Evolutionary conservation across 805 yeast species (phyloP), one percentile per base, ranked within the genome.

Genomic region (Candida endomychidarum): DNA sequence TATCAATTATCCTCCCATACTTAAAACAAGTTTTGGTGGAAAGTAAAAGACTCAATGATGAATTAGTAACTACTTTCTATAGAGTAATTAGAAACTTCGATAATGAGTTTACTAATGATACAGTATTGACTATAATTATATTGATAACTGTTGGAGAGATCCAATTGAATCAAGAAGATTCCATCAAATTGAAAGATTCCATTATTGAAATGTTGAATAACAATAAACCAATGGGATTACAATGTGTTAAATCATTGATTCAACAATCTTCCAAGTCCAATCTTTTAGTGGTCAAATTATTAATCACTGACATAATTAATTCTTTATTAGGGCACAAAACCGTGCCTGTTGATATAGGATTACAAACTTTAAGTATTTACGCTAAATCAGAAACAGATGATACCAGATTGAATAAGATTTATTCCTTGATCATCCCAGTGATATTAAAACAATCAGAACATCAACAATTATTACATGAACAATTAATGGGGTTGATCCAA

Each of bases 211-310:
- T 65, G 36, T 29, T 64, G 25, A 36, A 38, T 0, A 60, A 54
- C 2, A 39, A 59, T n/a, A 58, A 56, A 2, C 31, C 61, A 6
- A 57, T 62, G 21, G 64, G 64, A 9, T 44, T 67, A 9, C 89
- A 82, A 47, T 81, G 93, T 11, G 65, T 83, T 37, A 81, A 74
- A 49, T 68, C 81, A 0, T 61, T 86, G 30, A 65, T 83, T 7
- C 67, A 65, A 28, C 53, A 65, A 25, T 40, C 62, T 24, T 40
- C 56, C 3, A 28, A 27, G 12, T 56, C 53, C 5, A 48, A 53
- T 2, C 47, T 51, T 4, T 63, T 72, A 6, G 58, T 64, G 4
- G 61, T 81, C 26, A 68, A 70, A 40, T 60, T 60, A 11, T 53
- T 78, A 20, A 57, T 84, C 2, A 75, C 80, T 7, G 61, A 61